These are phyloP conservation scores for Platanus orientalis DNA, from an alignment of 164 flowering plant species.

Conservation along the genomic window DNA sequence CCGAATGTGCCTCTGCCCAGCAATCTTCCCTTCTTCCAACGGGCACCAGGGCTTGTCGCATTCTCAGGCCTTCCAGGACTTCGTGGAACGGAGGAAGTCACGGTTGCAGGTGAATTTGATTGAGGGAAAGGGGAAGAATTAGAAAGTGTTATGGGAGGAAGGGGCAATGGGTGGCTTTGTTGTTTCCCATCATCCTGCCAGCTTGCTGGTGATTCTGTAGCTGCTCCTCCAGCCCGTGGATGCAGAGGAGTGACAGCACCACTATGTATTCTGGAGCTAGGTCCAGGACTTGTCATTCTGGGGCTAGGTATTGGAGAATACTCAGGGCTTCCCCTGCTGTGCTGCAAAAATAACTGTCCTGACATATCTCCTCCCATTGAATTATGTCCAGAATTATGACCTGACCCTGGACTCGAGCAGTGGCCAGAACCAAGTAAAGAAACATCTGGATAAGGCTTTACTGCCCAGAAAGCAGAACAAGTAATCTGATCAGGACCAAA, in stretches of 20 bases:
- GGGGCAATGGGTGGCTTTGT: conserved; percentile 81
- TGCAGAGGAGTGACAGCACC: conserved; percentile 86
- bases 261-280: conserved; percentile 70
- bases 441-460: conserved; percentile 61
- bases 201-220: conserved; percentile 44
- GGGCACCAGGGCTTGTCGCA: conserved; percentile 73
- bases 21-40: conserved; percentile 90
- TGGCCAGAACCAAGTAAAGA: conserved; percentile 73
- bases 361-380: conserved; percentile 45
- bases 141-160: conserved; percentile 64
- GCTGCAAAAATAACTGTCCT: conserved; percentile 43
- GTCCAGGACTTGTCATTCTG: conserved; percentile 58
- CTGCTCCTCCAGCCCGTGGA: conserved; percentile 68
- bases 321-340: conserved; percentile 49
- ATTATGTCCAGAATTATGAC: conserved; percentile 73
- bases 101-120: conserved; percentile 59
- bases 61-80: conserved; percentile 88
- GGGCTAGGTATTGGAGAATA: conserved; percentile 58
- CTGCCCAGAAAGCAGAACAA: conserved; percentile 51
- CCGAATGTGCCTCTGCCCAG: conserved; percentile 96
- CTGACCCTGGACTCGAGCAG: conserved; percentile 88
- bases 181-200: conserved; percentile 83
- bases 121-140: conserved; percentile 61
- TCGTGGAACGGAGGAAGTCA: conserved; percentile 76
- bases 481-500: conserved; percentile 54